phyloP scores from a whole-genome alignment of 2,329 filamentous ascomycete genomes.

The Calonectria pseudoturangicola region DNA sequence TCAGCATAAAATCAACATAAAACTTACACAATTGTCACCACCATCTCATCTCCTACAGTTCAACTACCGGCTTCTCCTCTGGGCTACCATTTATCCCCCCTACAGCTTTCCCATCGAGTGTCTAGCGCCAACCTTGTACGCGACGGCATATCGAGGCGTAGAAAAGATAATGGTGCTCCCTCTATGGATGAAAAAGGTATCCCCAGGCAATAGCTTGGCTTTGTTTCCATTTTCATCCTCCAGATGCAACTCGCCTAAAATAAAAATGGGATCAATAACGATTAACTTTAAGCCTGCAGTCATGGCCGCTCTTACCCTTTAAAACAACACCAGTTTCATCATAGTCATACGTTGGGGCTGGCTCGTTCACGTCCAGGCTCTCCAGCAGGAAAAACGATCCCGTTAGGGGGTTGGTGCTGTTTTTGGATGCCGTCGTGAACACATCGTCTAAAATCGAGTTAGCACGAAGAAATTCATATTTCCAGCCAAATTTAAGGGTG shows the following conservation, averaged over 20 bases:
- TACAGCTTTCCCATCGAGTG: conserved; percentile 21
- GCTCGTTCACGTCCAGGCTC: conserved; percentile 18
- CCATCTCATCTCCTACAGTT: background rate
- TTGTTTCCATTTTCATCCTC: conserved; percentile 34
- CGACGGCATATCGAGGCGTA: conserved; percentile 39
- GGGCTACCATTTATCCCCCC: background rate
- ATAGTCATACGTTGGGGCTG: conserved; percentile 37
- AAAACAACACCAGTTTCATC: conserved; percentile 38
- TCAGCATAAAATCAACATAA: too few relatives aligned
- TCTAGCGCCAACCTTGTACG: conserved; percentile 36
- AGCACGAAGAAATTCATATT: background rate
- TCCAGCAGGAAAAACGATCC: conserved; percentile 39
- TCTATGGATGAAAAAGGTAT: conserved; percentile 40
- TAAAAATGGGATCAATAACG: background rate
- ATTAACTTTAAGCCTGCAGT: too few relatives aligned
- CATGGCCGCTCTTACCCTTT: conserved; percentile 16
- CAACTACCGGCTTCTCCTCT: background rate
- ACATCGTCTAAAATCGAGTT: conserved; percentile 11
- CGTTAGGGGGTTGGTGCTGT: conserved; percentile 29
- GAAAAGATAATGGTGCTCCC: conserved; percentile 36
- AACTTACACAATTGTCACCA: too few relatives aligned
- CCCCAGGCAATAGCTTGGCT: conserved; percentile 36
- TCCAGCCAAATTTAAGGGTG: background rate
- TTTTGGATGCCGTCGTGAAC: conserved; percentile 14
- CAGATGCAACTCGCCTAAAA: conserved; percentile 35